Evolutionary conservation across 306 rosid species (phyloP).

Genomic region (Trifolium dubium): DNA sequence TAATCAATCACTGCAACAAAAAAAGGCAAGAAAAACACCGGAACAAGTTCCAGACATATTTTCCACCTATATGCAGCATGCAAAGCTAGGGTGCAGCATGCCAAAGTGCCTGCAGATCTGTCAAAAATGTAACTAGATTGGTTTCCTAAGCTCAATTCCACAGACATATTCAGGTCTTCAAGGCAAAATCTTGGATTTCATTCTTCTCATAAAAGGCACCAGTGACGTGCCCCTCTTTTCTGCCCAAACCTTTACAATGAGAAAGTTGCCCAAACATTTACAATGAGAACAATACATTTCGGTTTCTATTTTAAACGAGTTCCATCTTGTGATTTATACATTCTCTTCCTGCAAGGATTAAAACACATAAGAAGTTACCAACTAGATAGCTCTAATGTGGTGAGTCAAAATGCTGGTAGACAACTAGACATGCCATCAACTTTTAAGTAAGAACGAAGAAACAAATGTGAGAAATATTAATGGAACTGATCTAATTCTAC

Average conservation of each 20-base stretch:
- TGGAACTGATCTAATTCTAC: slow-evolving; percentile 13
- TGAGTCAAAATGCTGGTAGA: slow-evolving; percentile 31
- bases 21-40: slow-evolving; percentile 5
- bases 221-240: slow-evolving; percentile 40
- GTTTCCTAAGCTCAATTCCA: slow-evolving; percentile 43
- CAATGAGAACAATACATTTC: slow-evolving; percentile 33
- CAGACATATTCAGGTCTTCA: slow-evolving; percentile 29
- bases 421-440: background rate
- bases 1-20: slow-evolving; percentile 27
- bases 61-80: slow-evolving; percentile 38
- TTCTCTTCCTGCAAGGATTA: slow-evolving; percentile 66
- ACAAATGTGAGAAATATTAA: slow-evolving; percentile 25
- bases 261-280: slow-evolving; percentile 47
- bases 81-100: slow-evolving; percentile 31
- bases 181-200: slow-evolving; percentile 41
- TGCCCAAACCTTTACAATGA: slow-evolving; percentile 45
- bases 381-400: slow-evolving; percentile 14
- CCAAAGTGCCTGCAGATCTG: slow-evolving; percentile 46
- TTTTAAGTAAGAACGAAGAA: slow-evolving; percentile 4
- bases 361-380: slow-evolving; percentile 42
- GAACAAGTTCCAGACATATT: slow-evolving; percentile 38
- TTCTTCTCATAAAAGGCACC: slow-evolving; percentile 36
- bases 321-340: slow-evolving; percentile 53
- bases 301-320: slow-evolving; percentile 41
- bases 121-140: slow-evolving; percentile 28